Conservation (phyloP, 495 filamentous ascomycete species). For the Pyronema omphalodes region DNA sequence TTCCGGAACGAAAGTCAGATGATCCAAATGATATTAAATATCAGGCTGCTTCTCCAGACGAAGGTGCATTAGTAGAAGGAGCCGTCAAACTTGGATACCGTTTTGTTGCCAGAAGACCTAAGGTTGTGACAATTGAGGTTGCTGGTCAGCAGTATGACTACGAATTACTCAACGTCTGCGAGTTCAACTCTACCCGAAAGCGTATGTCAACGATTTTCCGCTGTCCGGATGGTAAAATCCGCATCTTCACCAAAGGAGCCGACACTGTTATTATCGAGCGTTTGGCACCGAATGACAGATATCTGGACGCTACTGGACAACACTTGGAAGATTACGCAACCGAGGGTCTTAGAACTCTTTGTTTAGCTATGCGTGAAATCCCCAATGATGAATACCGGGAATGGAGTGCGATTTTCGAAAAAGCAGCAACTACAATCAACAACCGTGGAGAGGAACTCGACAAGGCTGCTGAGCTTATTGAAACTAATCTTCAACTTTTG, state of each 20-base stretch:
- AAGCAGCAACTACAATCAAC: conserved; percentile 74
- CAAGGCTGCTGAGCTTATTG: conserved; percentile 91
- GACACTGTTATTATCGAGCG: conserved; percentile 95
- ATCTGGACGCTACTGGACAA: conserved; percentile 68
- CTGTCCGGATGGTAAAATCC: conserved; percentile 87
- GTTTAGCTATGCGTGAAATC: conserved; percentile 85
- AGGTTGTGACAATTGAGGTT: conserved; percentile 61
- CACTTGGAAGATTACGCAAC: conserved; percentile 97
- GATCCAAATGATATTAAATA: conserved; percentile 76
- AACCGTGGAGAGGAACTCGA: conserved; percentile 90
- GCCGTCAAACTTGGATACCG: conserved; percentile 69
- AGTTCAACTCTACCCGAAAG: conserved; percentile 97
- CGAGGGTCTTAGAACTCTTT: conserved; percentile 87
- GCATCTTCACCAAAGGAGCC: conserved; percentile 88
- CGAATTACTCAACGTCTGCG: conserved; percentile 85
- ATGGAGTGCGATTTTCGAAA: conserved; percentile 77
- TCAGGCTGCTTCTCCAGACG: conserved; percentile 93
- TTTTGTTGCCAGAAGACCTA: conserved; percentile 78
- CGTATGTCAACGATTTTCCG: conserved; percentile 95
- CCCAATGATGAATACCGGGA: conserved; percentile 78
- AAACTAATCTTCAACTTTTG: conserved; percentile 74
- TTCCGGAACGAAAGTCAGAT: conserved; percentile 66
- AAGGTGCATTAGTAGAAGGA: conserved; percentile 89
- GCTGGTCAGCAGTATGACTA: conserved; percentile 58
- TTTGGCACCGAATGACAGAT: conserved; percentile 54